These are phyloP conservation scores for Phanerochaete sordida DNA, from an alignment of 768 basidiomycete genomes.

Conservation along the genomic window DNA sequence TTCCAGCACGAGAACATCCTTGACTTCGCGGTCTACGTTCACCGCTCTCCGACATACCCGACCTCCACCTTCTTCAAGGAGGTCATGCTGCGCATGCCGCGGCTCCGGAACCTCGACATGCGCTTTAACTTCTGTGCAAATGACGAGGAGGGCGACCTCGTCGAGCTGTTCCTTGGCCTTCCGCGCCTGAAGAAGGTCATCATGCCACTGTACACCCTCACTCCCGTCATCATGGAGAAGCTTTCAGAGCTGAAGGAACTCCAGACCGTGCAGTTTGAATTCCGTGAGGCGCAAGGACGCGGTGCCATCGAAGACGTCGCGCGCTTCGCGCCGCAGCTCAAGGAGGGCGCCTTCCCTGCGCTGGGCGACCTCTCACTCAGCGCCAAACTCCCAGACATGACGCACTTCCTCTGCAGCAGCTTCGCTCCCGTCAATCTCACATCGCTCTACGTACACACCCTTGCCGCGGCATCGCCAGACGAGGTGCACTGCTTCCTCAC, in stretches of 20 bases:
- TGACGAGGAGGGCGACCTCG: slow-evolving; percentile 37
- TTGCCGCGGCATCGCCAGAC: slow-evolving; percentile 39
- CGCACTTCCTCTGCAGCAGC: slow-evolving; percentile 38
- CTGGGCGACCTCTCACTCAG: slow-evolving; percentile 52
- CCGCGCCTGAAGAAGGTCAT: slow-evolving; percentile 43
- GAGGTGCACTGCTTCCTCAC: slow-evolving; percentile 40
- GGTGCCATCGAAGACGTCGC: slow-evolving; percentile 43
- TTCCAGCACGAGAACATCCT: slow-evolving; percentile 59
- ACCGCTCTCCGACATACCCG: slow-evolving; percentile 31
- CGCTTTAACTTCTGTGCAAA: slow-evolving; percentile 38
- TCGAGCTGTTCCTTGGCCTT: slow-evolving; percentile 36
- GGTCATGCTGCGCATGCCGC: slow-evolving; percentile 48
- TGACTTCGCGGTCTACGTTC: slow-evolving; percentile 27
- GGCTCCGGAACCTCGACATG: slow-evolving; percentile 44
- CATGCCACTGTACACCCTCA: slow-evolving; percentile 51
- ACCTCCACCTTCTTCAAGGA: slow-evolving; percentile 31
- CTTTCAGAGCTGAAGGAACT: slow-evolving; percentile 44
- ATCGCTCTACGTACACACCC: slow-evolving; percentile 49
- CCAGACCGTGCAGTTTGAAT: slow-evolving; percentile 50
- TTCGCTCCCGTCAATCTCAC: slow-evolving; percentile 49
- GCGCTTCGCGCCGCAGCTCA: slow-evolving; percentile 40
- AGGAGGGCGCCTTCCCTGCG: slow-evolving; percentile 49
- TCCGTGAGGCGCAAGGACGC: slow-evolving; percentile 41
- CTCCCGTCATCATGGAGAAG: slow-evolving; percentile 41
- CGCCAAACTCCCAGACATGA: slow-evolving; percentile 39